Conservation (phyloP, 1,284 basidiomycete genomes). For the Entoloma clypeatum region DNA sequence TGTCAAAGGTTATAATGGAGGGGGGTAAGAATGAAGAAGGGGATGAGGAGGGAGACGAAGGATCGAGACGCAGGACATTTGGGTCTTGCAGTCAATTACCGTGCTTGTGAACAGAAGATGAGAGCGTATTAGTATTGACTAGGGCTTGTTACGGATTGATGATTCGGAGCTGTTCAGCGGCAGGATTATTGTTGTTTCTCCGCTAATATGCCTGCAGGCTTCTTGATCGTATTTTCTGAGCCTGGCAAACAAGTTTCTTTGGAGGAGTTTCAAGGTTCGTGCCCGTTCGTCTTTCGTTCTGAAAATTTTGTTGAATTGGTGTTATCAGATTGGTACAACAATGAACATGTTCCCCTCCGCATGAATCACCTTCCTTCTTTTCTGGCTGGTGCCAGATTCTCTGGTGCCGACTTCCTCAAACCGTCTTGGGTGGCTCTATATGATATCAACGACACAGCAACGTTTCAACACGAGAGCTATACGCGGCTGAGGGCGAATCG, state of each 20-base stretch:
- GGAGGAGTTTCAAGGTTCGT: constrained; percentile 41
- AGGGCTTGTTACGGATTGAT: too few species aligned
- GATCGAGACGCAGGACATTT: too few species aligned
- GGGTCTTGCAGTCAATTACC: too few species aligned
- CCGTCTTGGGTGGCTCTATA: constrained; percentile 55
- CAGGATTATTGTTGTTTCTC: too few species aligned
- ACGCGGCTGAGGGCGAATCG: constrained; percentile 47
- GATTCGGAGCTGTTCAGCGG: too few species aligned
- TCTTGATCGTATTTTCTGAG: constrained; percentile 43
- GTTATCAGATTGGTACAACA: constrained; percentile 56
- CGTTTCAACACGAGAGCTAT: constrained; percentile 47
- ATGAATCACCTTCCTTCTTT: constrained; percentile 48
- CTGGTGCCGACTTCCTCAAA: constrained; percentile 36
- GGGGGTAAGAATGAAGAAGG: too few species aligned
- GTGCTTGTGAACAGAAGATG: too few species aligned
- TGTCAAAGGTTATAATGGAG: too few species aligned
- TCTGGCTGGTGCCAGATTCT: constrained; percentile 48
- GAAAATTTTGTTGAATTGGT: background rate
- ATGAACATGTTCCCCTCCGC: constrained; percentile 60
- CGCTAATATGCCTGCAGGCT: constrained; percentile 41
- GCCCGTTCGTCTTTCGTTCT: background rate
- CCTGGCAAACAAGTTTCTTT: constrained; percentile 36
- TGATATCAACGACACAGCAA: constrained; percentile 46
- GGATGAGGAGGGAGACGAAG: too few species aligned
- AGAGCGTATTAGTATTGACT: too few species aligned